Evolutionary conservation across 768 basidiomycete species (phyloP).

Genomic region (Rhizopogon salebrosus): DNA sequence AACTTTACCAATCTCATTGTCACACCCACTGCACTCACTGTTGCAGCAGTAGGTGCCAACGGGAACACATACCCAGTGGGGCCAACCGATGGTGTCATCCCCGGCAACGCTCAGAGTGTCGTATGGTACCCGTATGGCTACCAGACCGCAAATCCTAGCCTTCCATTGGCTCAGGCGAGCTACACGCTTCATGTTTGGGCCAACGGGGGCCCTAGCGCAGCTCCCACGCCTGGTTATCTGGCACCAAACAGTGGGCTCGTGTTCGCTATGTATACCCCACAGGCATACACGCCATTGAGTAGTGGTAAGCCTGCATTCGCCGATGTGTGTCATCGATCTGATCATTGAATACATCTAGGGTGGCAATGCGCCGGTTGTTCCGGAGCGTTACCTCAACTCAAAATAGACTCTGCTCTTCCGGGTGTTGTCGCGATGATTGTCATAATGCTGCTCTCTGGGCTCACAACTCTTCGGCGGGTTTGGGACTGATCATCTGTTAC

Average conservation of each 20-base stretch:
- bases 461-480: constrained; percentile 28
- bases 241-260: constrained; percentile 45
- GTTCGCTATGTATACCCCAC: constrained; percentile 63
- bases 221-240: constrained; percentile 45
- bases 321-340: neutral
- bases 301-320: constrained; percentile 27
- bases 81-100: constrained; percentile 46
- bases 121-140: constrained; percentile 61
- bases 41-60: constrained; percentile 62
- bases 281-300: constrained; percentile 46
- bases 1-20: constrained; percentile 55
- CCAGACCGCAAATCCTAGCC: constrained; percentile 39
- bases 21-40: constrained; percentile 50
- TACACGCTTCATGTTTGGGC: constrained; percentile 60
- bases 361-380: constrained; percentile 26
- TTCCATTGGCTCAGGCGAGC: constrained; percentile 54
- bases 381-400: constrained; percentile 25
- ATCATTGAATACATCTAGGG: constrained; percentile 11
- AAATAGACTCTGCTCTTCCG: constrained; percentile 26
- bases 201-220: constrained; percentile 46
- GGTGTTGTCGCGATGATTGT: constrained; percentile 28
- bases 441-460: constrained; percentile 27
- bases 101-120: constrained; percentile 44
- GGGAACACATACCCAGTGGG: constrained; percentile 67
- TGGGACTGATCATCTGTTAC: constrained; percentile 15